Base-by-base conservation (phyloP, 139 green algal genomes). In the Mesotaenium endlicherianum region DNA sequence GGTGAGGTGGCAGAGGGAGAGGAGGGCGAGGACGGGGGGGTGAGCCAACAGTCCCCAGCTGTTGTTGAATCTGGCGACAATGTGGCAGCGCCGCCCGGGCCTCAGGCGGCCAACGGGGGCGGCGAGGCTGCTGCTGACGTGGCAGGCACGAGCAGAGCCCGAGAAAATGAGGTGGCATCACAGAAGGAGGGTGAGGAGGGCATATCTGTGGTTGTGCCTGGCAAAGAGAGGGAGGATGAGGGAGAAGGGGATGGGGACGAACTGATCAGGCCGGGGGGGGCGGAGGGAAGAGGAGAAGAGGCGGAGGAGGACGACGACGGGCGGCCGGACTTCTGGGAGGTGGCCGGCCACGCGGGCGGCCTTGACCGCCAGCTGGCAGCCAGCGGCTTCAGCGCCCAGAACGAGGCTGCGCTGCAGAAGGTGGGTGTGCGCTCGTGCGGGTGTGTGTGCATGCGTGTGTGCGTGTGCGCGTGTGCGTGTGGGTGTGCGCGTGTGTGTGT, bases 311-410 rank as follows among this genome's bases (percentile, higher is more conserved):
- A 84, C 20, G 74, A 79, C 31, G 76, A 82, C 31, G 59, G 68
- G 3, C 20, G 80, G 44, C 72, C 70, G 11, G n/a, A 42, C 38
- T 83, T 85, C 26, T 20, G 17, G 26, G 72, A 50, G 5, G 39
- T 67, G 41, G 82, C 30, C 14, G 45, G 20, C 16, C 17, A 26
- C 11, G 34, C 3, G 6, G 49, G 82, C 26, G 17, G 16, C 26
- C 76, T 89, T 16, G 53, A 88, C 60, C 26, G n/a, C 42, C 2
- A 85, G 84, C 75, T 84, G 43, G 74, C 44, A 40, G 85, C 87
- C 0, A 87, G 76, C 39, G 88, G 88, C 4, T 91, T 90, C 80
- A 88, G 45, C 2, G n/a, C 30, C 14, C 34, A 86, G 70, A 70
- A 78, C 16, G 31, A 82, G 55, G 79, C 70, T 30, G 59, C 41